phyloP scores from a whole-genome alignment of 1,284 basidiomycete species.

The Schizophyllum commune region DNA sequence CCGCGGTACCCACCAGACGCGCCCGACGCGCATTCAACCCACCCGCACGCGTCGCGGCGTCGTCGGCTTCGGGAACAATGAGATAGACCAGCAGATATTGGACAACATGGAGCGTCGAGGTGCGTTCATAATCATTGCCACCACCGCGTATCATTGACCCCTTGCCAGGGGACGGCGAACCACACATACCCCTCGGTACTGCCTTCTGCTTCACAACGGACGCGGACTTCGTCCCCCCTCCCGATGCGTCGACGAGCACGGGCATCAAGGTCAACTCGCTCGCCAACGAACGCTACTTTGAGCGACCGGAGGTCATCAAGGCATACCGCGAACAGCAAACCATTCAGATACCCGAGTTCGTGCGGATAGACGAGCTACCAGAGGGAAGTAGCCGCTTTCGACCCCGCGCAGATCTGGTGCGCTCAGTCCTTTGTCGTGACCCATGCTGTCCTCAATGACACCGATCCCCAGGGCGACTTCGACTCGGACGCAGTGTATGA shows the following conservation, averaged over 20 bases:
- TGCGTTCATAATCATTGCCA: slow-evolving; percentile 34
- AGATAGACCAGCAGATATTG: slow-evolving; percentile 76
- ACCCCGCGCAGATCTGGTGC: slow-evolving; percentile 42
- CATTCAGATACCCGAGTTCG: slow-evolving; percentile 70
- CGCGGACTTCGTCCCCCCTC: slow-evolving; percentile 33
- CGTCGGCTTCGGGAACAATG: slow-evolving; percentile 66
- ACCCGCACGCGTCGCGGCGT: slow-evolving; percentile 73
- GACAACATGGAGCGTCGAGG: slow-evolving; percentile 74
- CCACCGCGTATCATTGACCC: slow-evolving; percentile 10
- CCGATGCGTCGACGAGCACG: slow-evolving; percentile 24
- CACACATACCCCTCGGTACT: slow-evolving; percentile 58
- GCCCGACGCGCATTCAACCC: slow-evolving; percentile 71
- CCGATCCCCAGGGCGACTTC: slow-evolving; percentile 10
- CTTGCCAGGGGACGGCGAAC: slow-evolving; percentile 57
- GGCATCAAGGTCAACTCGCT: slow-evolving; percentile 43
- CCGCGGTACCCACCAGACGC: slow-evolving; percentile 22
- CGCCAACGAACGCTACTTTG: slow-evolving; percentile 68
- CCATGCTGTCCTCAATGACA: slow-evolving; percentile 7
- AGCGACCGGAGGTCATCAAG: slow-evolving; percentile 65
- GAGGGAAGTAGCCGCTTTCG: slow-evolving; percentile 60
- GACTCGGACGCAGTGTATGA: slow-evolving; percentile 83
- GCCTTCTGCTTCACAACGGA: slow-evolving; percentile 67
- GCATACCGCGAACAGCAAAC: slow-evolving; percentile 57
- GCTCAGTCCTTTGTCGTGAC: slow-evolving; percentile 43
- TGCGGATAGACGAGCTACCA: slow-evolving; percentile 47